Percentiles rank a stretch among this genome's conserved stretches.
Conservation (phyloP, 257 asterid species). For the Voacanga thouarsii region DNA sequence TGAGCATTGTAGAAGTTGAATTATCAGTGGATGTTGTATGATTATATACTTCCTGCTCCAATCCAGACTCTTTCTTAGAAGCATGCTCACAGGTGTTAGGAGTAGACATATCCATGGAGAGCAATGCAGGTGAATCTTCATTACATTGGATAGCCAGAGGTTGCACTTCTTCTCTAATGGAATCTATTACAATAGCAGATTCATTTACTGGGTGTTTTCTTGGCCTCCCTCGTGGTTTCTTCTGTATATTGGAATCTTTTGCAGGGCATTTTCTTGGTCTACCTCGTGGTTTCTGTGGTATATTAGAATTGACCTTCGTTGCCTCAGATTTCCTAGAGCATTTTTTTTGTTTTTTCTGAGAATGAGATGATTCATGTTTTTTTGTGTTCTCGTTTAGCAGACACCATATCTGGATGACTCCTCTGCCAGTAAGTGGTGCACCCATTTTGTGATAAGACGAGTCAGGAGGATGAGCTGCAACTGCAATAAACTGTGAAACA, state of each 20-base stretch:
- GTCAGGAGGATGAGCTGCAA: slow-evolving; percentile 91
- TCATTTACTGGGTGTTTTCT: slow-evolving; percentile 42
- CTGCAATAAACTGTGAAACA: slow-evolving; percentile 70
- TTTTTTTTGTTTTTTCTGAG: slow-evolving; percentile 32
- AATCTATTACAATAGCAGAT: slow-evolving; percentile 25
- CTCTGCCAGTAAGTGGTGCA: slow-evolving; percentile 78
- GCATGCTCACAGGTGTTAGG: slow-evolving; percentile 13
- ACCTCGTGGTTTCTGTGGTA: slow-evolving; percentile 30
- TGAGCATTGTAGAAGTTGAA: slow-evolving; percentile 26
- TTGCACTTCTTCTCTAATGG: slow-evolving; percentile 15
- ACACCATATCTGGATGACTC: slow-evolving; percentile 92
- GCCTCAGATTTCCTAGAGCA: slow-evolving; percentile 21
- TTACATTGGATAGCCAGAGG: slow-evolving; percentile 26
- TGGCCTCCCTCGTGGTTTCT: slow-evolving; percentile 43
- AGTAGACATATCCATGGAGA: slow-evolving; percentile 7
- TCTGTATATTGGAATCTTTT: slow-evolving; percentile 22
- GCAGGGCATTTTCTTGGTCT: slow-evolving; percentile 35
- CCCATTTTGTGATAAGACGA: slow-evolving; percentile 84
- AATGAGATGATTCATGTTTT: slow-evolving; percentile 31
- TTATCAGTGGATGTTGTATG: slow-evolving; percentile 3
- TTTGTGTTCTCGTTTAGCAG: slow-evolving; percentile 37
- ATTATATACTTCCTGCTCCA: not conserved
- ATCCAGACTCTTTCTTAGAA: slow-evolving; percentile 11
- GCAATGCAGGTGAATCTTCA: slow-evolving; percentile 19
- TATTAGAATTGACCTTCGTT: slow-evolving; percentile 17